phyloP scores from a whole-genome alignment of 305 asterid species.

The Fraxinus paxiana region DNA sequence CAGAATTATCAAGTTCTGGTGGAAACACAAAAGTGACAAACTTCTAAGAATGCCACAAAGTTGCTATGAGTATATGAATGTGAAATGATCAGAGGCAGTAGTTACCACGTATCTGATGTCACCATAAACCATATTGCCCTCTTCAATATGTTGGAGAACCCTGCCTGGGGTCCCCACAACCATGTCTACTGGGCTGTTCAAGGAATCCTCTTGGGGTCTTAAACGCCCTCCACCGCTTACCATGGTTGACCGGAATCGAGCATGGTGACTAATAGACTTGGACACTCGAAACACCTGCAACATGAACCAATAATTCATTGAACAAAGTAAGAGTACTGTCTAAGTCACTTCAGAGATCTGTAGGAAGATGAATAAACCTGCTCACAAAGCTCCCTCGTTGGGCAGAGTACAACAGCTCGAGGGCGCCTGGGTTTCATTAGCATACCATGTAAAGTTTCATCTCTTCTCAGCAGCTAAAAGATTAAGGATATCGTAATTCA shows the following conservation, averaged over 20 bases:
- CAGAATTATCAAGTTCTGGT: constrained; percentile 15
- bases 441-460: constrained; percentile 76
- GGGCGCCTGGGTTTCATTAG: constrained; percentile 95
- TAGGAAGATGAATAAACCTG: constrained; percentile 47
- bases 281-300: constrained; percentile 82
- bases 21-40: constrained; percentile 9
- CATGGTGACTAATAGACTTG: constrained; percentile 84
- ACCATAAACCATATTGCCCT: constrained; percentile 92
- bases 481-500: constrained; percentile 1
- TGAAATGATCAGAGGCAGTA: neutral
- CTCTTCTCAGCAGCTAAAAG: constrained; percentile 71
- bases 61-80: constrained; percentile 6
- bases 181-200: constrained; percentile 89
- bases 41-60: constrained; percentile 1
- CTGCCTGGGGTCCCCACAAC: constrained; percentile 98
- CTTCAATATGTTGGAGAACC: constrained; percentile 92
- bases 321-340: neutral
- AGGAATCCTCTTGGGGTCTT: constrained; percentile 90
- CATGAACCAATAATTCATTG: constrained; percentile 14
- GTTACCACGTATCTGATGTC: constrained; percentile 88
- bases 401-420: constrained; percentile 87
- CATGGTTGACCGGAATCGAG: constrained; percentile 93
- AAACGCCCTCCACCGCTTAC: constrained; percentile 95
- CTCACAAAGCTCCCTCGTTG: constrained; percentile 97
- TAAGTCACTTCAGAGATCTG: constrained; percentile 13